These are phyloP conservation scores for Irpex sp. DNA, from an alignment of 1,284 basidiomycete species.

Conservation along the genomic window DNA sequence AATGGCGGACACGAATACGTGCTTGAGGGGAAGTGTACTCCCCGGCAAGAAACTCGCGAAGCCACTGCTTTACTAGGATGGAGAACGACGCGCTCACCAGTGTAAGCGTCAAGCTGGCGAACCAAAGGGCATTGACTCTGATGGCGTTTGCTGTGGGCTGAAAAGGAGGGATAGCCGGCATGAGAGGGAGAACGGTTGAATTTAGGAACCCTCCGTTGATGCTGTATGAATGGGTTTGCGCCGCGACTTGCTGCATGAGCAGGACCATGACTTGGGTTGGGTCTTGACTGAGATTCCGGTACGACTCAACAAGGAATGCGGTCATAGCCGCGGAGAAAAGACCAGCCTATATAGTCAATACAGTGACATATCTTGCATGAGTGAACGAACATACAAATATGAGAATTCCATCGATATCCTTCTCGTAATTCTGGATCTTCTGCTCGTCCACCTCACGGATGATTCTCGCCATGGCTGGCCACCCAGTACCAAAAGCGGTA, in stretches of 20 bases:
- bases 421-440: conserved; percentile 3
- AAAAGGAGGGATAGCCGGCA: background rate
- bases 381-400: conserved; percentile 3
- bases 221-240: background rate
- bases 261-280: background rate
- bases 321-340: conserved; percentile 6
- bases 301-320: conserved; percentile 2
- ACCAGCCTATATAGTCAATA: background rate
- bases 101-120: conserved; percentile 12
- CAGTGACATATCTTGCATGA: too few species aligned
- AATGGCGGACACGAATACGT: conserved; percentile 2
- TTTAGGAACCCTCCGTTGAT: background rate
- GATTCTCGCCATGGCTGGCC: conserved; percentile 1
- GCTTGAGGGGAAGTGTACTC: conserved; percentile 2
- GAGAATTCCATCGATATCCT: conserved; percentile 9
- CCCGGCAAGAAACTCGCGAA: conserved; percentile 8
- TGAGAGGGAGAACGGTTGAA: background rate
- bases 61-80: conserved; percentile 15
- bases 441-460: conserved; percentile 5
- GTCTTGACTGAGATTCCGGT: background rate
- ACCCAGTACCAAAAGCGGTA: background rate
- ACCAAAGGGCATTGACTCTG: conserved; percentile 13
- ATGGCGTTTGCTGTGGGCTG: background rate
- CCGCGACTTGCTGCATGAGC: background rate
- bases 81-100: conserved; percentile 12